Conservation (phyloP, 352 stramenopile species). For the Phytopythium cucurbitacearum region DNA sequence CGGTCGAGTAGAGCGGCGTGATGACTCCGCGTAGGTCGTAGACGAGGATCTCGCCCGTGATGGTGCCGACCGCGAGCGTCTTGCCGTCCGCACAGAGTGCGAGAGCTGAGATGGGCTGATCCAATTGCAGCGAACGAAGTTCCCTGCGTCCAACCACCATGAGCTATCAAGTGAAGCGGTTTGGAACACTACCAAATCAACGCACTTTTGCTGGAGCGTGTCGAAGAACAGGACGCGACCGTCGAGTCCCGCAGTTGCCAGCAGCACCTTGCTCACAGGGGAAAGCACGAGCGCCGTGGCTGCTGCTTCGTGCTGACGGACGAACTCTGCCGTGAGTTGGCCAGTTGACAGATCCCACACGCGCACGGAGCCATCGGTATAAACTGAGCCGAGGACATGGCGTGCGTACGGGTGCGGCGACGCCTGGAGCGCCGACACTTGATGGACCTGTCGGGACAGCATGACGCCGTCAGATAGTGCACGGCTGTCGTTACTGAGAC, state of each 20-base stretch:
- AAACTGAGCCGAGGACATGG: conserved; percentile 48
- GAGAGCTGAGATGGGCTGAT: conserved; percentile 50
- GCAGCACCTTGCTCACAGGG: conserved; percentile 65
- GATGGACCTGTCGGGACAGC: conserved; percentile 27
- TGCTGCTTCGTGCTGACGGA: conserved; percentile 46
- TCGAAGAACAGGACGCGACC: conserved; percentile 75
- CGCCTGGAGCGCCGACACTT: conserved; percentile 46
- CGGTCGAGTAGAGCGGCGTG: conserved; percentile 45
- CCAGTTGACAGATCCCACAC: conserved; percentile 61
- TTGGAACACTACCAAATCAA: not conserved
- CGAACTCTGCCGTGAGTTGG: conserved; percentile 53
- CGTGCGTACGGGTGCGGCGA: conserved; percentile 62
- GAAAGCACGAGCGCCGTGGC: conserved; percentile 56
- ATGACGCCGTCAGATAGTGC: not conserved
- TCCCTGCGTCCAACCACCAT: conserved; percentile 23
- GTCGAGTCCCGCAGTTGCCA: conserved; percentile 53
- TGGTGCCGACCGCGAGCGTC: conserved; percentile 52
- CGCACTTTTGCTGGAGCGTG: conserved; percentile 54
- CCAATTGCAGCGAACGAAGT: conserved; percentile 49
- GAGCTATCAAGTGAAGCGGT: not conserved
- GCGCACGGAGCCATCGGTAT: conserved; percentile 58
- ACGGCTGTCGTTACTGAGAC: too few species aligned
- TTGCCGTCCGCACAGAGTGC: conserved; percentile 64
- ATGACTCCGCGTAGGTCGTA: conserved; percentile 66
- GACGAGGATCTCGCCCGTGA: conserved; percentile 45